Conservation (phyloP, 2,329 filamentous ascomycete species). For the Fusarium sulawesiense region DNA sequence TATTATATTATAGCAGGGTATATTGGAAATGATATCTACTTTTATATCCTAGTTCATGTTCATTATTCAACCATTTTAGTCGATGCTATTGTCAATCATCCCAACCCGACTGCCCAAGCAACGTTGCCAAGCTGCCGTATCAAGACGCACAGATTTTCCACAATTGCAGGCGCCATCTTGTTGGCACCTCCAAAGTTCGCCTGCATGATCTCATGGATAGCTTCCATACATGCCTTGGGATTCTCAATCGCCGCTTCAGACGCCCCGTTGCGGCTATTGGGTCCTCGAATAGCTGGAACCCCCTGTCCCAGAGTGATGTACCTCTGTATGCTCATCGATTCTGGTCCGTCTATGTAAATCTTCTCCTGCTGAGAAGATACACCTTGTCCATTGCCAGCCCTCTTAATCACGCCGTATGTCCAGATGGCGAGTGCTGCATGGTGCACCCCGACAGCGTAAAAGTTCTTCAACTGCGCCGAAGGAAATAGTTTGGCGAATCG, state of each 20-base stretch:
- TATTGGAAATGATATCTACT: neutral
- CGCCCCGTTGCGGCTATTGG: constrained; percentile 44
- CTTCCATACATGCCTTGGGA: constrained; percentile 68
- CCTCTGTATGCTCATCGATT: constrained; percentile 64
- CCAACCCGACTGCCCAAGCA: constrained; percentile 54
- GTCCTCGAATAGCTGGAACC: constrained; percentile 60
- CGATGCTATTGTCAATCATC: constrained; percentile 29
- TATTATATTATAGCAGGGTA: neutral
- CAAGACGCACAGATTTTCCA: constrained; percentile 74
- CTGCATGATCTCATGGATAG: constrained; percentile 67
- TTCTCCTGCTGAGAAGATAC: constrained; percentile 51
- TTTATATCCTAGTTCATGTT: neutral
- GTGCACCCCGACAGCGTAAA: constrained; percentile 75
- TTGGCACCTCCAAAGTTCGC: constrained; percentile 61
- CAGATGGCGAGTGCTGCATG: constrained; percentile 76
- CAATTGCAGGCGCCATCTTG: constrained; percentile 66
- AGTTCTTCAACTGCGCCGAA: constrained; percentile 67
- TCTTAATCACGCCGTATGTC: constrained; percentile 72
- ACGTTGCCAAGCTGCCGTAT: constrained; percentile 70
- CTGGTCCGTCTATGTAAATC: constrained; percentile 67
- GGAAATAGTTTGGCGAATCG: constrained; percentile 68
- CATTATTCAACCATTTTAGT: neutral
- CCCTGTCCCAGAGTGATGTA: constrained; percentile 69
- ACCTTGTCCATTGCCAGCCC: constrained; percentile 53
- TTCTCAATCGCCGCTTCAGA: constrained; percentile 62